Evolutionary conservation across 163 green algal species (phyloP).

Genomic region (Volvox carteri): DNA sequence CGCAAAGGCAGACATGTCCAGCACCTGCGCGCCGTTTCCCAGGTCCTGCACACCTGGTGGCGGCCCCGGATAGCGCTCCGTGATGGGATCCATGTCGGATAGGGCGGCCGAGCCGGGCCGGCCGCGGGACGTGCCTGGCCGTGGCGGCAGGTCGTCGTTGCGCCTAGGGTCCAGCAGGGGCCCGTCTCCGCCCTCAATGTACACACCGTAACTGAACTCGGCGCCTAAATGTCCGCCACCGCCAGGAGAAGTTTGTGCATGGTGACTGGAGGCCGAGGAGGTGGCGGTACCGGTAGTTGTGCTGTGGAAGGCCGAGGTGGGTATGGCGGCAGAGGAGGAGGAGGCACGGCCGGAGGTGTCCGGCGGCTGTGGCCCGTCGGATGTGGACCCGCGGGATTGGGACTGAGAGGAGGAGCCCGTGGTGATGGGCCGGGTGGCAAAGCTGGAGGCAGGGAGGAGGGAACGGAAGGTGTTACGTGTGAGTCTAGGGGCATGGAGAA

Average conservation of each 20-base stretch:
- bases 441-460: constrained; percentile 8
- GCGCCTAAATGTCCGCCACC: neutral
- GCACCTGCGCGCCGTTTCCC: constrained; percentile 59
- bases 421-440: neutral
- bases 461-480: no score
- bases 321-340: neutral
- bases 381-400: constrained; percentile 14
- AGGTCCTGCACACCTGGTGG: constrained; percentile 45
- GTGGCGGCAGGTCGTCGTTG: constrained; percentile 64
- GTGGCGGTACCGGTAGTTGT: neutral
- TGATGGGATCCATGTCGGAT: constrained; percentile 52
- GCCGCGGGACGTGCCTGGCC: constrained; percentile 60
- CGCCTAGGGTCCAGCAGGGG: constrained; percentile 54
- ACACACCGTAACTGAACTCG: constrained; percentile 28
- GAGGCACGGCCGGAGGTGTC: neutral
- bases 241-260: neutral
- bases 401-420: constrained; percentile 1
- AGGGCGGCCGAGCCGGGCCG: constrained; percentile 43
- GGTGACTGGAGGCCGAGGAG: neutral
- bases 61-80: constrained; percentile 47
- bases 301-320: neutral
- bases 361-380: neutral
- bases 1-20: constrained; percentile 51
- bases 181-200: constrained; percentile 30
- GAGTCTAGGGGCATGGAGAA: no score